Base-by-base conservation (phyloP, 2,329 filamentous ascomycete species). In the Cladosporium phlei region DNA sequence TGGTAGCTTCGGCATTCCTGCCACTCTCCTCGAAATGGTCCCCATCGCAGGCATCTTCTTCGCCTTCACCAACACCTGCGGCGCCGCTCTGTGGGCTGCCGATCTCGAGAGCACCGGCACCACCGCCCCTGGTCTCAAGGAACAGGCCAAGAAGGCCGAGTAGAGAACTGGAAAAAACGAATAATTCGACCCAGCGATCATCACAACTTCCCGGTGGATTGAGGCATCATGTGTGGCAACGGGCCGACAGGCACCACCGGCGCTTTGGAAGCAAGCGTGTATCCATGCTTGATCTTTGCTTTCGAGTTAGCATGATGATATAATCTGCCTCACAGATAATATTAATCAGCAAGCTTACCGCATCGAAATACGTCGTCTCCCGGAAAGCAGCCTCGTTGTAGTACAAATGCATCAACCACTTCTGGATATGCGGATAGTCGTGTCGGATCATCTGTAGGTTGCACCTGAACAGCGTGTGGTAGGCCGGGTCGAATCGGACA, bases 11-110 rank as follows among this genome's bases (percentile, higher is more conserved):
- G 94, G 90, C 5, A 86, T 95, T 48, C 79, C 87, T 2, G 85
- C 88, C 4, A 88, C 86, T 38, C 68, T 93, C 1, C 5, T n/a
- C 28, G 4, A 17, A 17, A 17, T 37, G 42, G 33, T 96, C 2
- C 91, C 91, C 0, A 71, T 96, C 51, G 80, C 77, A 5, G 90
- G 86, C 5, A 85, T 95, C 44, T 76, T 91, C 51, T 95, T 95
- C 61, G 78, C 85, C 1, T 96, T 94, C 65, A 95, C 89, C 12
- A 96, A 95, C 65, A 85, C 87, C 1, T 88, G 95, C 49, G 91
- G 89, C 6, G 91, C 90, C 45, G 91, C 91, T 6, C 71, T 97
- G n/a, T 96, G 89, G 89, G 90, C 91, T 30, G 86, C 88, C 14
- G 89, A 69, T 38, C 48, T 68, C 19, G 66, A 69, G 53, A 51